Evolutionary conservation across 345 rosid species (phyloP), one percentile per base, ranked within the genome.

Genomic region (Eucalyptus paniculata): DNA sequence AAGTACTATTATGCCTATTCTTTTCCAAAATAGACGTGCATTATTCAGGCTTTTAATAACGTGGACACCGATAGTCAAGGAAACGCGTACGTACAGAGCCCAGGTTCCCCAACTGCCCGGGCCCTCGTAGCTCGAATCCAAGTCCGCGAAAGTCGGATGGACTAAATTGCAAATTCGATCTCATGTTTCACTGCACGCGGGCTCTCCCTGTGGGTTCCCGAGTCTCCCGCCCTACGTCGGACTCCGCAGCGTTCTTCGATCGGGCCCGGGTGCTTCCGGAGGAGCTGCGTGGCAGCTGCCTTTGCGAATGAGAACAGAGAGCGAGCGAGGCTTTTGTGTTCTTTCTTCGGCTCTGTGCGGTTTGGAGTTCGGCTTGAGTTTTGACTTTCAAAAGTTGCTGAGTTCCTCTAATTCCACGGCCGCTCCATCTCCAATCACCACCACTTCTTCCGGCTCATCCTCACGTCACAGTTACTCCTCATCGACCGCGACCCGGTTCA

Each of bases 151-250:
- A 1, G 51, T 50, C 51, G 17, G 51, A 50, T 50, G 51, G 17
- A 50, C 16, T 49, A 49, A 49, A 12, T 49, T 49, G 50, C 50
- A 49, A 49, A 49, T 49, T 60, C 67, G 0, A 58, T 58, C 65
- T 58, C n/a, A 6, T 26, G n/a, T 60, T 60, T 28, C 67, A 26
- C 67, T 26, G 6, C 2, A 28, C 92, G 92, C 40, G 97, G 97
- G 18, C 90, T 94, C 21, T 95, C 97, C 72, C 93, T 93, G 65
- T 92, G 93, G 92, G 92, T 93, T 89, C 97, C 95, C 16, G 90
- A 91, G 47, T 92, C 95, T 87, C 89, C 94, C 19, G 92, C 95
- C n/a, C 94, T 95, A 44, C 86, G 90, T 90, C 96, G 93, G 24
- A 92, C 89, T 32, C 89, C 72, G 32, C 91, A 77, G 77, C 88